phyloP scores from a whole-genome alignment of 148 eudicot species.

The Fagopyrum homotropicum region DNA sequence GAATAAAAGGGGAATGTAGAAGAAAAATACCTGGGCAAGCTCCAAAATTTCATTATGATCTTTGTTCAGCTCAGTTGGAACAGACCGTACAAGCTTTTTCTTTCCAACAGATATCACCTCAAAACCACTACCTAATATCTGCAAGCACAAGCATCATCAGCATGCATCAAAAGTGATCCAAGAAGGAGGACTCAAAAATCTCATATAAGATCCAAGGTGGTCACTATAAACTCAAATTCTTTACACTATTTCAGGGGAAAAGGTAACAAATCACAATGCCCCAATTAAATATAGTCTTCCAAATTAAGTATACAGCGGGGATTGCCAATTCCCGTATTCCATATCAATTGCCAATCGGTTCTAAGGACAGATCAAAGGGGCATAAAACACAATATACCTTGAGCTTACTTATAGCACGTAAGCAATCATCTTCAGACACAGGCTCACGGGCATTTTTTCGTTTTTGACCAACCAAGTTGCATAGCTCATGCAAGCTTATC shows the following conservation, averaged over 20 bases:
- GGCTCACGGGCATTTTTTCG: constrained; percentile 86
- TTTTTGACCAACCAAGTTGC: constrained; percentile 57
- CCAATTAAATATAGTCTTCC: neutral
- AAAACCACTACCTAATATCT: constrained; percentile 95
- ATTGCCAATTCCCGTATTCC: neutral
- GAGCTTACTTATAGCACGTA: constrained; percentile 95
- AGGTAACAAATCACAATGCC: neutral
- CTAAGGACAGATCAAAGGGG: neutral
- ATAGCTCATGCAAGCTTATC: constrained; percentile 86
- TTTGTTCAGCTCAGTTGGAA: constrained; percentile 91
- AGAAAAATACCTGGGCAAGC: constrained; percentile 68
- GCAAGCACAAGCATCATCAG: constrained; percentile 3
- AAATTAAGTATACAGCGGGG: neutral
- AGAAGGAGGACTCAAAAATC: neutral
- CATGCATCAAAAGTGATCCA: neutral
- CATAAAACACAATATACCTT: constrained; percentile 43
- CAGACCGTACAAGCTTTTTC: constrained; percentile 88
- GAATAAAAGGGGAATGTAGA: neutral
- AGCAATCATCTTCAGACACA: constrained; percentile 90
- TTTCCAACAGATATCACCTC: constrained; percentile 95
- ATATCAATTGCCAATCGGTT: neutral
- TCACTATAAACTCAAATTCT: neutral
- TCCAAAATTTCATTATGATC: constrained; percentile 98
- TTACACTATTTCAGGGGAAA: neutral
- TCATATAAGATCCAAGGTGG: neutral